phyloP scores from a whole-genome alignment of 352 stramenopile species.

The Blastocystis sp. region DNA sequence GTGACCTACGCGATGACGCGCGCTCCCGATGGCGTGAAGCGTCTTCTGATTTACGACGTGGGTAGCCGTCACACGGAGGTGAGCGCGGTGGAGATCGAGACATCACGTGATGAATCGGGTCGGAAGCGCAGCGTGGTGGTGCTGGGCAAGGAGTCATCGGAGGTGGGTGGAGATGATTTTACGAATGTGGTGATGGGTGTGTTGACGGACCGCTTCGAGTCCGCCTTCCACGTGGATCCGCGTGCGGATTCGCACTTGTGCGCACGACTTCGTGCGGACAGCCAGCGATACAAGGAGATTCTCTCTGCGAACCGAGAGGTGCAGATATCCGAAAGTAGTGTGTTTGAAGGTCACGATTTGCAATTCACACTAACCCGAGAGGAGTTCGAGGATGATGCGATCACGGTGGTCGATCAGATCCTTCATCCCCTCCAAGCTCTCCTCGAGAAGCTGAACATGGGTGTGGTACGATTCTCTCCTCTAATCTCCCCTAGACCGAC shows the following conservation, averaged over 20 bases:
- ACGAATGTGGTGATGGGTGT: background rate
- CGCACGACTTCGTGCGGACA: background rate
- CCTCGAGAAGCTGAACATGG: background rate
- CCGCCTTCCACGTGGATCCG: background rate
- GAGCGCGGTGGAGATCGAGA: conserved; percentile 3
- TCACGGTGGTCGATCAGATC: background rate
- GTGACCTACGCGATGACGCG: conserved; percentile 11
- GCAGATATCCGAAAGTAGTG: background rate
- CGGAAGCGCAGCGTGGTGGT: background rate
- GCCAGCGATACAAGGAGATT: conserved; percentile 26
- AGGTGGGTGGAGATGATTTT: background rate
- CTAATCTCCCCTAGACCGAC: background rate
- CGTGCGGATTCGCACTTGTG: background rate
- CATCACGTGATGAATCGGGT: background rate
- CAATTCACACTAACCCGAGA: background rate
- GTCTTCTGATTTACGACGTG: background rate
- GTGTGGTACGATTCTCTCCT: background rate
- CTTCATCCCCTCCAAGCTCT: background rate
- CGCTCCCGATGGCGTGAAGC: background rate
- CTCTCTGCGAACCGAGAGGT: conserved; percentile 16
- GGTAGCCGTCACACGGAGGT: background rate
- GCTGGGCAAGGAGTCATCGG: background rate
- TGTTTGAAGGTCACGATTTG: background rate
- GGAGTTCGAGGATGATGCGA: conserved; percentile 2
- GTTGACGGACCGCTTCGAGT: background rate